phyloP scores from a whole-genome alignment of 768 basidiomycete genomes.

The Boletellus emodensis region DNA sequence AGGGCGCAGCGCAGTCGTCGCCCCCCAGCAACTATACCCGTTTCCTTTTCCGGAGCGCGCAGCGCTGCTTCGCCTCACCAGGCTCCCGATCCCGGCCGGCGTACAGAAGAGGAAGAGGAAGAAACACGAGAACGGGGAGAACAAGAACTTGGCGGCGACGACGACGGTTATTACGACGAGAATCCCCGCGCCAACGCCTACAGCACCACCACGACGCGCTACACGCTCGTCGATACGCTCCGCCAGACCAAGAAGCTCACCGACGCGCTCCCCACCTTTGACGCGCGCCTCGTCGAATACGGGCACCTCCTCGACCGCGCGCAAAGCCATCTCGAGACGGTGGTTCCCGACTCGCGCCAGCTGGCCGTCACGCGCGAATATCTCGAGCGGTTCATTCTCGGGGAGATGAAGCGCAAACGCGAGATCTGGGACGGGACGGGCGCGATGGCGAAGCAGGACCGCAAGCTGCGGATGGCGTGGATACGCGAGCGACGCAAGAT shows the following conservation, averaged over 20 bases:
- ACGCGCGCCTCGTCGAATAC: conserved; percentile 19
- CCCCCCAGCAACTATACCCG: neutral
- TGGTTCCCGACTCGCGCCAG: conserved; percentile 18
- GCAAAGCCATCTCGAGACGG: conserved; percentile 10
- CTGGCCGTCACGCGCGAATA: conserved; percentile 21
- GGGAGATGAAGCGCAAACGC: conserved; percentile 28
- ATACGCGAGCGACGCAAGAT: conserved; percentile 20
- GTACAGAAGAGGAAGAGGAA: conserved; percentile 2
- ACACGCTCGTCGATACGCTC: conserved; percentile 28
- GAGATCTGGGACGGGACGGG: conserved; percentile 34
- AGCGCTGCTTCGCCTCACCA: neutral
- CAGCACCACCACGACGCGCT: conserved; percentile 9
- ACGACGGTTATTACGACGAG: neutral
- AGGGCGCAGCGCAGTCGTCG: neutral
- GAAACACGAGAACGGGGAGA: neutral
- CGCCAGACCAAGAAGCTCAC: conserved; percentile 24
- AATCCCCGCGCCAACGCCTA: neutral
- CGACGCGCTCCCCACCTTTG: conserved; percentile 18
- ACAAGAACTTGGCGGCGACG: neutral
- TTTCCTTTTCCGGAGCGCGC: neutral
- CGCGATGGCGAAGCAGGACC: conserved; percentile 16
- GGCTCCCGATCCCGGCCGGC: neutral
- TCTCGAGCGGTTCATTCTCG: conserved; percentile 23
- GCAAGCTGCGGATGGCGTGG: conserved; percentile 26
- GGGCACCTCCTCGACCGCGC: conserved; percentile 18